Percentiles rank a stretch among this genome's conserved stretches.
Evolutionary conservation across 1,284 basidiomycete genomes (phyloP).

Genomic region (Cutaneotrichosporon sp.): DNA sequence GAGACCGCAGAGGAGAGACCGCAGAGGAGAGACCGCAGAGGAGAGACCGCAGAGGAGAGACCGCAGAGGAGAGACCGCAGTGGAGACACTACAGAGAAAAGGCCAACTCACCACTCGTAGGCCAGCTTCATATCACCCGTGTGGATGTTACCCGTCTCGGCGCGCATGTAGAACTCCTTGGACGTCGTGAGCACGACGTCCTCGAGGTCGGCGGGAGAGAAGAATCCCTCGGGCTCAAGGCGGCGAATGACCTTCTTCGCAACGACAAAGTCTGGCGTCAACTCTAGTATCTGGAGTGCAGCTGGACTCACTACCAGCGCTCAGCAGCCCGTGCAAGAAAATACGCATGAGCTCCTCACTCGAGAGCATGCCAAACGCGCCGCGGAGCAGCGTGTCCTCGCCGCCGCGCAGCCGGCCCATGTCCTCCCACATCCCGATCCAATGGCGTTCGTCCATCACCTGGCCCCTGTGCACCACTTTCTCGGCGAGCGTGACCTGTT

Average conservation of each 20-base stretch:
- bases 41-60: too few relatives aligned
- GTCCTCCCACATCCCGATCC: conserved; percentile 81
- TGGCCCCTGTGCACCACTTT: conserved; percentile 71
- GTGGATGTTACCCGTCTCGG: conserved; percentile 83
- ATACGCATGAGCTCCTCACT: conserved; percentile 70
- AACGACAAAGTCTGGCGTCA: conserved; percentile 68
- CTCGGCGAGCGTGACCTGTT: conserved; percentile 82
- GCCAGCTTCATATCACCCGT: conserved; percentile 91
- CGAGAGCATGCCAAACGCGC: conserved; percentile 75
- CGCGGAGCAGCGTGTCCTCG: conserved; percentile 60
- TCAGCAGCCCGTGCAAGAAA: conserved; percentile 78
- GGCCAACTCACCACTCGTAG: conserved; percentile 74
- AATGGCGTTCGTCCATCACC: conserved; percentile 63
- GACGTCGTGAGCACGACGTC: conserved; percentile 75
- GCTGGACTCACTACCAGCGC: conserved; percentile 72
- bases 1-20: too few relatives aligned
- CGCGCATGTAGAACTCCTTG: conserved; percentile 88
- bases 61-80: too few relatives aligned
- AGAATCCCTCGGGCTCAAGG: conserved; percentile 58
- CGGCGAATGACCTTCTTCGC: conserved; percentile 67
- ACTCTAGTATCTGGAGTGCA: background rate
- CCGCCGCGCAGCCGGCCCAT: conserved; percentile 75
- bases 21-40: too few relatives aligned
- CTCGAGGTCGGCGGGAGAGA: conserved; percentile 63
- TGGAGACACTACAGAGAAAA: background rate